Evolutionary conservation across 805 yeast genomes (phyloP).

Genomic region (Candida koratica): DNA sequence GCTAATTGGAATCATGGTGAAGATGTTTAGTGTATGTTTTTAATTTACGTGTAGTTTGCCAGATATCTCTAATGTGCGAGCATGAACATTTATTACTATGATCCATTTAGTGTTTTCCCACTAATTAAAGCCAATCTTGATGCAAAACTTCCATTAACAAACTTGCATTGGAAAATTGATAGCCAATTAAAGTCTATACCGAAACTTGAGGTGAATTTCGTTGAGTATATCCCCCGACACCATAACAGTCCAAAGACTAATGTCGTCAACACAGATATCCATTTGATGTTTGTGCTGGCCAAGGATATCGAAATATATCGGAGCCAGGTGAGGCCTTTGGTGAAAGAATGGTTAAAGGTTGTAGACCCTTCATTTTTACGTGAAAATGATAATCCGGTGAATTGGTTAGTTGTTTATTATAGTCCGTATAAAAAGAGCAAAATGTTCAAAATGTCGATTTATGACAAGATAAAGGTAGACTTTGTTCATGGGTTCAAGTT

Average conservation of each 20-base stretch:
- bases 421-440: conserved; percentile 39
- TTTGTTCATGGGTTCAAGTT: conserved; percentile 40
- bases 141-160: conserved; percentile 51
- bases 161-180: conserved; percentile 63
- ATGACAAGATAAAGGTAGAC: conserved; percentile 54
- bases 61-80: background rate
- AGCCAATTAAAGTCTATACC: conserved; percentile 58
- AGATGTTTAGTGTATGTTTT: conserved; percentile 1
- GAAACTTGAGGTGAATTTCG: conserved; percentile 47
- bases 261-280: conserved; percentile 37
- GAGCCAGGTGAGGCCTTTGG: conserved; percentile 73
- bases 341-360: conserved; percentile 71
- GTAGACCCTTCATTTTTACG: conserved; percentile 16
- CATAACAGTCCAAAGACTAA: conserved; percentile 25
- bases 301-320: conserved; percentile 72
- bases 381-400: conserved; percentile 24
- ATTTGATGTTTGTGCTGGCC: conserved; percentile 65
- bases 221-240: conserved; percentile 53
- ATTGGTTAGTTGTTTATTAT: conserved; percentile 59
- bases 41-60: background rate
- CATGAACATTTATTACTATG: conserved; percentile 44
- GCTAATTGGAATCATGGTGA: conserved; percentile 4
- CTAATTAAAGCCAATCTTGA: conserved; percentile 41
- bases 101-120: conserved; percentile 63
- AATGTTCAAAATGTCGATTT: conserved; percentile 44